Conservation (phyloP, 139 green algal species). For the Chlamydomonas asymmetrica region DNA sequence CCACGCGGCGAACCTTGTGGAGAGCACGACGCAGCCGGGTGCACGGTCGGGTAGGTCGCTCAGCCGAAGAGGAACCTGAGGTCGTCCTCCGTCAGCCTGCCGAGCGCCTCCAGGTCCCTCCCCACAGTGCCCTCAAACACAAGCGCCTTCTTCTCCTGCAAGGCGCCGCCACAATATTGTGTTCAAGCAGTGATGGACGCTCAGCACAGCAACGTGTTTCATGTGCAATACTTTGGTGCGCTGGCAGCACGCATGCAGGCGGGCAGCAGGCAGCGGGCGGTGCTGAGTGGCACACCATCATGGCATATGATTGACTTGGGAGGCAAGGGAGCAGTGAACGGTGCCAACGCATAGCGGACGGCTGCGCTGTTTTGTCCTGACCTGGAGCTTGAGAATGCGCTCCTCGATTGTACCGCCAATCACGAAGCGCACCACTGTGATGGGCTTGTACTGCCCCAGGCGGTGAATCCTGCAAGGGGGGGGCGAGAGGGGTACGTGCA, state of each 20-base stretch:
- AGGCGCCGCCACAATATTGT: no score
- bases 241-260: no score
- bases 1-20: no score
- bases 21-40: no score
- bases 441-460: constrained; percentile 84
- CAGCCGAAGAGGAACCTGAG: constrained; percentile 88
- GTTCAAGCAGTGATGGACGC: no score
- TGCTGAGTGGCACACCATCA: no score
- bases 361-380: constrained; percentile 20
- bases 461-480: constrained; percentile 42
- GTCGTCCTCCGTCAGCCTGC: constrained; percentile 88
- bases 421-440: constrained; percentile 80
- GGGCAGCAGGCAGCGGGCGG: no score
- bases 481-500: not conserved
- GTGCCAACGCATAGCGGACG: not conserved
- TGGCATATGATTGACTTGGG: no score
- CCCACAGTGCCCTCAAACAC: constrained; percentile 93
- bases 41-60: no score
- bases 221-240: no score
- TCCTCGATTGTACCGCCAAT: constrained; percentile 91
- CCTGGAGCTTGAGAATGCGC: constrained; percentile 90
- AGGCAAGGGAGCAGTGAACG: no score
- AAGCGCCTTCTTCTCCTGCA: constrained; percentile 84
- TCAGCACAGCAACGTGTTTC: no score
- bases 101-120: constrained; percentile 73